Evolutionary conservation across 148 eudicot genomes (phyloP).

Genomic region (Silene conica): DNA sequence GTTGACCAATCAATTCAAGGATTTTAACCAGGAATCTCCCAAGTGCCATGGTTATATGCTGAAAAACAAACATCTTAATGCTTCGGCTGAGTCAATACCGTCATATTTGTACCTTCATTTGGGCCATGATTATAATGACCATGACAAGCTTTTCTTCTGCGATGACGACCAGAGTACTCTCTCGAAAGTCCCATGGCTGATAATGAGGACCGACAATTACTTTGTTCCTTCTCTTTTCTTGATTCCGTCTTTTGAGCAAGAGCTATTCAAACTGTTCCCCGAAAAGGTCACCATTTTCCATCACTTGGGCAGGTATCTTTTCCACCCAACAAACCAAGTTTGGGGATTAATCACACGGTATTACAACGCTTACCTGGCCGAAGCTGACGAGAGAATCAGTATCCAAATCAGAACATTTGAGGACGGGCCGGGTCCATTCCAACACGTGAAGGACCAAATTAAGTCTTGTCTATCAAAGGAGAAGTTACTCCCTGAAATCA

Average conservation of each 20-base stretch:
- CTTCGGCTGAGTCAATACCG: slow-evolving; percentile 29
- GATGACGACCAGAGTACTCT: slow-evolving; percentile 65
- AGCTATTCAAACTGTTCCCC: slow-evolving; percentile 60
- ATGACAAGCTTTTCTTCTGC: slow-evolving; percentile 91
- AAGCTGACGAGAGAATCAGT: slow-evolving; percentile 78
- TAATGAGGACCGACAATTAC: slow-evolving; percentile 80
- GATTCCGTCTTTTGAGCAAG: slow-evolving; percentile 75
- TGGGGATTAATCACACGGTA: slow-evolving; percentile 90
- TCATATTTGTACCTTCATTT: slow-evolving; percentile 74
- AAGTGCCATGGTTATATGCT: slow-evolving; percentile 63
- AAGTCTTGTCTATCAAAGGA: slow-evolving; percentile 58
- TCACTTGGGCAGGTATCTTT: slow-evolving; percentile 78
- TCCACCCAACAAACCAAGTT: slow-evolving; percentile 87
- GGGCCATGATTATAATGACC: slow-evolving; percentile 71
- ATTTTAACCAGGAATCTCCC: slow-evolving; percentile 47
- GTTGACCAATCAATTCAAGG: slow-evolving; percentile 36
- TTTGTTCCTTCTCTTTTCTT: slow-evolving; percentile 80
- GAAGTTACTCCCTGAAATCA: slow-evolving; percentile 56
- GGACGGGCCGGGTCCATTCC: slow-evolving; percentile 54
- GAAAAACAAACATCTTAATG: slow-evolving; percentile 37
- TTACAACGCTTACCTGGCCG: slow-evolving; percentile 69
- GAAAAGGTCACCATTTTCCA: slow-evolving; percentile 78
- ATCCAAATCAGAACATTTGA: slow-evolving; percentile 83
- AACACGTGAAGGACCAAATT: slow-evolving; percentile 77
- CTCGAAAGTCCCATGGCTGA: slow-evolving; percentile 64